These are phyloP conservation scores for Volvariella volvacea DNA, from an alignment of 1,284 basidiomycete genomes.

Conservation along the genomic window DNA sequence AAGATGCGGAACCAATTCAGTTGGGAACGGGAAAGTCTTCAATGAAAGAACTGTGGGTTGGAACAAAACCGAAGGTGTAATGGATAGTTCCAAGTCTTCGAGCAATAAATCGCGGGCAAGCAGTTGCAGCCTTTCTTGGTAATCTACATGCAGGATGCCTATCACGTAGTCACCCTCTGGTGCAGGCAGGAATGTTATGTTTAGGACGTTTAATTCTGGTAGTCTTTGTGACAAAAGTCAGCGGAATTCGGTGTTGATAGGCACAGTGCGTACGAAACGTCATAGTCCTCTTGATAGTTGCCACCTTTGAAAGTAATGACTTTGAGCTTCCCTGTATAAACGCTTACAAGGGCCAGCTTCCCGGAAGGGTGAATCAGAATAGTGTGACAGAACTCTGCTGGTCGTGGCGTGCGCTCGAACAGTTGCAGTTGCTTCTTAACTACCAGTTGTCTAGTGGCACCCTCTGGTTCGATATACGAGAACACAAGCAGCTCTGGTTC, in stretches of 20 bases:
- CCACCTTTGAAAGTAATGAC: conserved; percentile 50
- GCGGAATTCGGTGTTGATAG: background rate
- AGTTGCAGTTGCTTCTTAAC: conserved; percentile 40
- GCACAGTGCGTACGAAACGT: conserved; percentile 49
- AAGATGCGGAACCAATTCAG: conserved; percentile 36
- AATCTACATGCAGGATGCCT: conserved; percentile 65
- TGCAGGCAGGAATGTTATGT: conserved; percentile 57
- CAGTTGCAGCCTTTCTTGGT: conserved; percentile 53
- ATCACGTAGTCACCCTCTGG: conserved; percentile 44
- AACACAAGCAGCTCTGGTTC: conserved; percentile 63
- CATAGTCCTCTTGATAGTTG: conserved; percentile 46
- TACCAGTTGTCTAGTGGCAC: conserved; percentile 28
- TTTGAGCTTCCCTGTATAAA: conserved; percentile 64
- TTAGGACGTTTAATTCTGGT: conserved; percentile 70
- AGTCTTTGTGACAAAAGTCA: conserved; percentile 37
- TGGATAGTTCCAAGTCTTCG: conserved; percentile 46
- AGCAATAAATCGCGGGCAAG: conserved; percentile 50
- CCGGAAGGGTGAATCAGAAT: conserved; percentile 56
- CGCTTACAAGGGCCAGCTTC: conserved; percentile 52
- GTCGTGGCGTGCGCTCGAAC: conserved; percentile 46
- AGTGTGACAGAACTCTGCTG: conserved; percentile 63
- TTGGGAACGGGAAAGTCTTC: conserved; percentile 30
- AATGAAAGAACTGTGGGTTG: conserved; percentile 34
- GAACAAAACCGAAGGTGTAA: conserved; percentile 40
- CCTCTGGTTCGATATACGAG: conserved; percentile 33